Evolutionary conservation across 805 yeast species (phyloP).

Genomic region (Schwanniomyces pseudopolymorphus): DNA sequence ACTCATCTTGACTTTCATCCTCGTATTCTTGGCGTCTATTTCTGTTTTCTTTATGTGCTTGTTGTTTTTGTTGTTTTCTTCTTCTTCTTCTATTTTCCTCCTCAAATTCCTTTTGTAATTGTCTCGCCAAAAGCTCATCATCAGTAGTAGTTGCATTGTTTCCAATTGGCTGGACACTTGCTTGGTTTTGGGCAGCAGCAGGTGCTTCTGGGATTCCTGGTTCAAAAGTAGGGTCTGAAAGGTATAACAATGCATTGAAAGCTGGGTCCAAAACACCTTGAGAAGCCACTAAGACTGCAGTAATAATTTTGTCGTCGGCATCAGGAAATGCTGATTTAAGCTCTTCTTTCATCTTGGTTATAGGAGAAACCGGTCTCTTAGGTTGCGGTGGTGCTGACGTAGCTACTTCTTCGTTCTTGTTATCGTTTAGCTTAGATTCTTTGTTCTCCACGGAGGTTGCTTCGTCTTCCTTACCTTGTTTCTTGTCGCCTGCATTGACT

Average conservation of each 20-base stretch:
- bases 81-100: constrained; percentile 38
- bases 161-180: not conserved
- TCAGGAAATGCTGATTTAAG: constrained; percentile 85
- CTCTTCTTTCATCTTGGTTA: constrained; percentile 52
- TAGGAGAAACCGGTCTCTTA: constrained; percentile 63
- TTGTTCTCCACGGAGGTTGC: not conserved
- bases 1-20: constrained; percentile 48
- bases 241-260: constrained; percentile 78
- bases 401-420: constrained; percentile 10
- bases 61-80: constrained; percentile 17
- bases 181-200: not conserved
- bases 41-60: constrained; percentile 8
- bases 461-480: constrained; percentile 2
- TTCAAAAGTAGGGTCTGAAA: constrained; percentile 67
- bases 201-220: constrained; percentile 45
- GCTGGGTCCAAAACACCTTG: constrained; percentile 80
- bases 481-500: not conserved
- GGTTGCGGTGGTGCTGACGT: constrained; percentile 44
- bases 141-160: constrained; percentile 24
- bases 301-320: constrained; percentile 65
- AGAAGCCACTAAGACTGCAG: constrained; percentile 83
- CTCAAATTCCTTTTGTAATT: constrained; percentile 67
- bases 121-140: constrained; percentile 83
- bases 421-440: constrained; percentile 5
- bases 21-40: constrained; percentile 15